These are phyloP conservation scores for Aleurites moluccanus DNA, from an alignment of 441 rosid genomes.

Conservation along the genomic window DNA sequence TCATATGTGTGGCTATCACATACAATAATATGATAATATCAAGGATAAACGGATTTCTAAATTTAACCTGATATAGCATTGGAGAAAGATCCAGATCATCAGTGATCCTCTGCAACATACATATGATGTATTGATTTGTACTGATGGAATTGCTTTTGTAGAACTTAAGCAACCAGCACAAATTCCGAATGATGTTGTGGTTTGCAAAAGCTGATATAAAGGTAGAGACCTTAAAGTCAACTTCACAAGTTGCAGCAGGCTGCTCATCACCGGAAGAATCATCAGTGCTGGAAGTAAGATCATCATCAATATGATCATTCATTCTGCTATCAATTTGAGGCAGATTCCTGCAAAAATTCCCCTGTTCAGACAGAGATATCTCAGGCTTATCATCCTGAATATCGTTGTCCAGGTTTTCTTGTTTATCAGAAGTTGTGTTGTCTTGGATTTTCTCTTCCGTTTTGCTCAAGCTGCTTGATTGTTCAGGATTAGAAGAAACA, in stretches of 20 bases:
- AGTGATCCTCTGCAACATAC: constrained; percentile 73
- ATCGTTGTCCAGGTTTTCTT: constrained; percentile 28
- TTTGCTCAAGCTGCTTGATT: constrained; percentile 27
- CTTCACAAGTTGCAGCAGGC: constrained; percentile 63
- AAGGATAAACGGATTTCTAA: constrained; percentile 4
- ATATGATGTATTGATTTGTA: constrained; percentile 64
- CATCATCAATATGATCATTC: constrained; percentile 40
- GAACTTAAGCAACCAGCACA: constrained; percentile 93
- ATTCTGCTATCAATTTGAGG: constrained; percentile 36
- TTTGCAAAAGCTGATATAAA: constrained; percentile 82
- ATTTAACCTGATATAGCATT: constrained; percentile 91
- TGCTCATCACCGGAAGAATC: constrained; percentile 79
- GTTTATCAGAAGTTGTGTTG: constrained; percentile 37
- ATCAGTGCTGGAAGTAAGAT: constrained; percentile 47
- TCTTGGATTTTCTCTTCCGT: constrained; percentile 30
- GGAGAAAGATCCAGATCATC: constrained; percentile 90
- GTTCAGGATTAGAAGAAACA: constrained; percentile 36
- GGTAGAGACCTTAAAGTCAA: constrained; percentile 85
- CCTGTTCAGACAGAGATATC: constrained; percentile 37
- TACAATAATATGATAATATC: constrained; percentile 6
- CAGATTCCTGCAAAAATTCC: constrained; percentile 29
- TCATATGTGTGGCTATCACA: constrained; percentile 16
- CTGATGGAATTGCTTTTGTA: constrained; percentile 70
- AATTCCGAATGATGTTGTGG: constrained; percentile 72
- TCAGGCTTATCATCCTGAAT: constrained; percentile 39